Evolutionary conservation across 768 basidiomycete genomes (phyloP).

Genomic region (Lepiota brunneoincarnata): DNA sequence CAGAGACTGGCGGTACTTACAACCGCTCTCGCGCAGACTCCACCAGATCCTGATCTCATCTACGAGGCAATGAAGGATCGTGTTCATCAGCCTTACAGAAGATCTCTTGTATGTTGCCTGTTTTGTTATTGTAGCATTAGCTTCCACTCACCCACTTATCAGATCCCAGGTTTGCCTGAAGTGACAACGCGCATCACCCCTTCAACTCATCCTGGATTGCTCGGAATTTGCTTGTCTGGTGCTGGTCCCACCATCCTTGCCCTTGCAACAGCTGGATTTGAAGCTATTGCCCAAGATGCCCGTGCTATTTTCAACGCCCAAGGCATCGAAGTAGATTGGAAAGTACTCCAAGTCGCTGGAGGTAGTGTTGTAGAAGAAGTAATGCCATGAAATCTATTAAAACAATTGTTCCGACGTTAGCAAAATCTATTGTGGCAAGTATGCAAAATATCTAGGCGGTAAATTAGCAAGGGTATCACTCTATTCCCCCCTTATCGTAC

Average conservation of each 20-base stretch:
- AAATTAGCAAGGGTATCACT: conserved; percentile 1
- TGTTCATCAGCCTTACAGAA: conserved; percentile 96
- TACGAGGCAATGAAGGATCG: conserved; percentile 99
- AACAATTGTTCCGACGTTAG: not conserved
- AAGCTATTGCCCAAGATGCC: conserved; percentile 82
- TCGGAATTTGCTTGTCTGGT: conserved; percentile 97
- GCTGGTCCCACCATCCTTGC: conserved; percentile 98
- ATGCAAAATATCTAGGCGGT: conserved; percentile 4
- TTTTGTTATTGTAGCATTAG: not conserved
- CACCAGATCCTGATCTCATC: conserved; percentile 94
- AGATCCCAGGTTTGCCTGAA: conserved; percentile 96
- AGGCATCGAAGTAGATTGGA: conserved; percentile 87
- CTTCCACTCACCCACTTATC: conserved; percentile 7
- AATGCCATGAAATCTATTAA: conserved; percentile 10
- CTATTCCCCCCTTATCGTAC: not conserved
- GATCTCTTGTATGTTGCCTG: conserved; percentile 60
- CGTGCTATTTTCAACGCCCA: conserved; percentile 66
- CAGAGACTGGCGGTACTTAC: conserved; percentile 96
- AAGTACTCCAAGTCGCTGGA: conserved; percentile 65
- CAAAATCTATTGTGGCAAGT: not conserved
- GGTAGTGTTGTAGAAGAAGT: conserved; percentile 36
- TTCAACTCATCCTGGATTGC: conserved; percentile 84
- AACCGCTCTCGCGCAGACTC: conserved; percentile 85
- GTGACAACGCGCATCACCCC: conserved; percentile 91
- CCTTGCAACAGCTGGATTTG: conserved; percentile 82